Base-by-base conservation (phyloP, 2,329 filamentous ascomycete species). In the Epichloe sibirici region DNA sequence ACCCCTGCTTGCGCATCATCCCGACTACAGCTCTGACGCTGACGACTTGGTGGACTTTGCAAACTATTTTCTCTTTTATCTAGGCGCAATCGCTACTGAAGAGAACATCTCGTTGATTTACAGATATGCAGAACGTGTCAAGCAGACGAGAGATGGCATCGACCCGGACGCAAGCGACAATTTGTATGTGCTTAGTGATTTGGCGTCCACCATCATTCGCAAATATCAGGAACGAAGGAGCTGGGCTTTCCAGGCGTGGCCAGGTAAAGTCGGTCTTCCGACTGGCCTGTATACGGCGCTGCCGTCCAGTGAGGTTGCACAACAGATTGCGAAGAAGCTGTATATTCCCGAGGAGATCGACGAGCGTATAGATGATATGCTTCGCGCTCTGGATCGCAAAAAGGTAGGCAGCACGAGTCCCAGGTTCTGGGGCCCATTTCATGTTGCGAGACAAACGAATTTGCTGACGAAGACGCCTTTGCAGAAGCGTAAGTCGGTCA, bases 121-220 rank as follows among this genome's bases (percentile, higher is more conserved):
- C 72, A 89, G 93, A 66, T 87, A 96, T 56, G 90, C 90, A 12
- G 90, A 97, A 68, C 83, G 90, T 9, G 85, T 95, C 51, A 98
- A 98, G 74, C 87, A 91, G 67, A 87, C 90, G 9, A 78, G 81
- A 43, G 93, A 98, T 65, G 86, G 81, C 12, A 81, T 97, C 55
- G 77, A 79, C 25, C 78, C 81, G 0, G 71, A 76, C 1, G 74
- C 77, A 54, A 88, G 85, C 60, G 82, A 90, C 53, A 82, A 83
- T 56, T 75, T 98, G 1, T 95, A 96, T 65, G 82, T 90, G 5
- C 71, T 98, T 39, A 90, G 88, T 49, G 93, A 98, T 66, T 77
- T 98, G 9, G 82, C 90, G 0, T 88, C 93, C 67, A 79, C 83
- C 3, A 77, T 91, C 12, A 85, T 96, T 54, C 81, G 88, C 47